Evolutionary conservation across 2,329 filamentous ascomycete genomes (phyloP).

Genomic region (Epicoccum nigrum): DNA sequence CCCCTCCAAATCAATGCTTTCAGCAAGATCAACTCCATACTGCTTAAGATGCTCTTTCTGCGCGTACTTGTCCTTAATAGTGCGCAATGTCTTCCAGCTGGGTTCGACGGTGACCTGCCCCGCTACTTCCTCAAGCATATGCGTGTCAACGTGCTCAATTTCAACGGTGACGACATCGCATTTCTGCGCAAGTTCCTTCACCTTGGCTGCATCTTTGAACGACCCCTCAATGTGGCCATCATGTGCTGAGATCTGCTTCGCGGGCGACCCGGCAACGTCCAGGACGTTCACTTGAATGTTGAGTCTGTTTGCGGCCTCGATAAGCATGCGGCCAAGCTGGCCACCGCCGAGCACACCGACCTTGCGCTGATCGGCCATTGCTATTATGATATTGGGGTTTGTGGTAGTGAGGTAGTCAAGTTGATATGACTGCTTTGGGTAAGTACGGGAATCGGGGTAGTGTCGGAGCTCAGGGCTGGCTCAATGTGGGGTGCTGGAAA

Average conservation of each 20-base stretch:
- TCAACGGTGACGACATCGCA: constrained; percentile 89
- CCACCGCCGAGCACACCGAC: constrained; percentile 52
- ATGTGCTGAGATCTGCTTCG: constrained; percentile 83
- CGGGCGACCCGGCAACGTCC: constrained; percentile 76
- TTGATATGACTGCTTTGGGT: constrained; percentile 27
- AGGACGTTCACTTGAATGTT: constrained; percentile 81
- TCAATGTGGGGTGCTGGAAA: constrained; percentile 32
- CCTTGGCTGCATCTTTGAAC: constrained; percentile 81
- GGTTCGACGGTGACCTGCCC: constrained; percentile 72
- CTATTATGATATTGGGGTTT: constrained; percentile 6
- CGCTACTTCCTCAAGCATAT: constrained; percentile 82
- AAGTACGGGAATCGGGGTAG: constrained; percentile 23
- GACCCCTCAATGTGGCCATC: constrained; percentile 79
- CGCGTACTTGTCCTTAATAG: constrained; percentile 91
- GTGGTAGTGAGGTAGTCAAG: constrained; percentile 10
- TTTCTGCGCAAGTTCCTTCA: constrained; percentile 75
- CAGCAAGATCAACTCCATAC: constrained; percentile 73
- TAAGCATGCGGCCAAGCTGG: constrained; percentile 87
- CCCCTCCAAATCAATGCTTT: constrained; percentile 69
- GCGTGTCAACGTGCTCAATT: constrained; percentile 94
- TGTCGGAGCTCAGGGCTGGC: constrained; percentile 25
- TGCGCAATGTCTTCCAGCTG: constrained; percentile 82
- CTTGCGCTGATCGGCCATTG: constrained; percentile 42
- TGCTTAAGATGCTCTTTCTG: constrained; percentile 82
- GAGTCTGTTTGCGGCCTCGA: constrained; percentile 80